Conservation (phyloP, 345 rosid genomes). For the Clausena lansium region DNA sequence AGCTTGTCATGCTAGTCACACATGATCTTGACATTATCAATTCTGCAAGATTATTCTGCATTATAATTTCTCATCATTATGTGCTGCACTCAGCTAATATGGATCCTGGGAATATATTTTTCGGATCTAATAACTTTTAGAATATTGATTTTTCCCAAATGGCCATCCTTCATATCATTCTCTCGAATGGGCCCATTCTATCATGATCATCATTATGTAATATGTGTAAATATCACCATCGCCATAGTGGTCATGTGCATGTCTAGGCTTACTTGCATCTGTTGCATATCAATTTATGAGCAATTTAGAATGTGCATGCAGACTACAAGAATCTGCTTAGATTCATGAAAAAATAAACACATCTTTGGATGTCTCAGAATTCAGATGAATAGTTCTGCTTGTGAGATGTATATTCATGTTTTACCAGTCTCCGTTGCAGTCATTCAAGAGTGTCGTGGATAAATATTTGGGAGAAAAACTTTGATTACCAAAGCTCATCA, state of each 20-base stretch:
- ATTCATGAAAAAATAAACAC: conserved; percentile 2
- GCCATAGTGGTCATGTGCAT: conserved; percentile 8
- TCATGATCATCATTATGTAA: background rate
- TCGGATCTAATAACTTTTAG: conserved; percentile 23
- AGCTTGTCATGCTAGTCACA: background rate
- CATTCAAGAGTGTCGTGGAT: conserved; percentile 58
- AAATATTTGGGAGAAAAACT: conserved; percentile 57
- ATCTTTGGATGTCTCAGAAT: conserved; percentile 17
- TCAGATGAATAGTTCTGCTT: conserved; percentile 1
- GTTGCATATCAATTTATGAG: background rate
- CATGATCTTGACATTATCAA: background rate
- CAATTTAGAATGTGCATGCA: conserved; percentile 2
- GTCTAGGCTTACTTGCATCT: conserved; percentile 20
- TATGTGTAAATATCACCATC: background rate
- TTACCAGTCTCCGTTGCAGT: conserved; percentile 41
- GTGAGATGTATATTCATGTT: background rate
- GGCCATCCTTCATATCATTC: conserved; percentile 21
- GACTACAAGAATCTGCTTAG: conserved; percentile 19
- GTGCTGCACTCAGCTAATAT: background rate
- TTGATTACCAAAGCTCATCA: conserved; percentile 26
- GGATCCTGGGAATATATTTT: background rate
- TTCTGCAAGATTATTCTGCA: background rate
- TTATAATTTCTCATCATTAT: background rate
- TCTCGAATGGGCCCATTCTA: background rate
- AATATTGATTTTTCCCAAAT: conserved; percentile 8